Percentiles rank a stretch among this genome's conserved stretches.
Conservation (phyloP, 768 basidiomycete genomes). For the Pleurotus salmoneostramineus region DNA sequence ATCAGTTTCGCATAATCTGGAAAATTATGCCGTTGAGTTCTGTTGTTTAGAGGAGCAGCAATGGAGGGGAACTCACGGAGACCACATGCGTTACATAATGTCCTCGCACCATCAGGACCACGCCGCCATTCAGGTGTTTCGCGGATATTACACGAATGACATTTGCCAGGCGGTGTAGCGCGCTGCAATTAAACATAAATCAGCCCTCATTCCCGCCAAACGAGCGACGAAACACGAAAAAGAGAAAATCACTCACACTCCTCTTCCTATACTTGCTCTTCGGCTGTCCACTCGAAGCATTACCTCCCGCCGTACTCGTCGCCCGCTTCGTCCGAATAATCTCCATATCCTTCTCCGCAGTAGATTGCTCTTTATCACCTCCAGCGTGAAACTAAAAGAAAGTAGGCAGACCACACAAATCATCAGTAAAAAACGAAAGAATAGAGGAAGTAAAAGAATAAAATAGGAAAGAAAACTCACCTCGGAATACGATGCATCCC, state of each 20-base stretch:
- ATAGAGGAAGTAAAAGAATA: no score
- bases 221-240: slow-evolving; percentile 6
- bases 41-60: neutral
- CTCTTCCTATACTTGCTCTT: slow-evolving; percentile 85
- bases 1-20: slow-evolving; percentile 81
- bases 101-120: slow-evolving; percentile 81
- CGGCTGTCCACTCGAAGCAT: slow-evolving; percentile 45
- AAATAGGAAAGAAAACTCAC: no score
- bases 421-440: no score
- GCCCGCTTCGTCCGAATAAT: slow-evolving; percentile 79
- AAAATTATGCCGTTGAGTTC: slow-evolving; percentile 1
- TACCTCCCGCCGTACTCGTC: slow-evolving; percentile 57
- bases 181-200: slow-evolving; percentile 41
- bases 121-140: slow-evolving; percentile 90
- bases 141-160: slow-evolving; percentile 82
- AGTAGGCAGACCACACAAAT: no score
- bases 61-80: slow-evolving; percentile 53
- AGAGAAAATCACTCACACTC: slow-evolving; percentile 55
- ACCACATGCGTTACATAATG: slow-evolving; percentile 83
- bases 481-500: slow-evolving; percentile 23
- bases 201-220: neutral
- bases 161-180: slow-evolving; percentile 82
- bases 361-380: slow-evolving; percentile 44
- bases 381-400: slow-evolving; percentile 24
- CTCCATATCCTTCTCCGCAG: slow-evolving; percentile 83